Percentiles rank a stretch among this genome's conserved stretches.
phyloP scores from a whole-genome alignment of 2,329 filamentous ascomycete genomes.

The Truncatella angustata region DNA sequence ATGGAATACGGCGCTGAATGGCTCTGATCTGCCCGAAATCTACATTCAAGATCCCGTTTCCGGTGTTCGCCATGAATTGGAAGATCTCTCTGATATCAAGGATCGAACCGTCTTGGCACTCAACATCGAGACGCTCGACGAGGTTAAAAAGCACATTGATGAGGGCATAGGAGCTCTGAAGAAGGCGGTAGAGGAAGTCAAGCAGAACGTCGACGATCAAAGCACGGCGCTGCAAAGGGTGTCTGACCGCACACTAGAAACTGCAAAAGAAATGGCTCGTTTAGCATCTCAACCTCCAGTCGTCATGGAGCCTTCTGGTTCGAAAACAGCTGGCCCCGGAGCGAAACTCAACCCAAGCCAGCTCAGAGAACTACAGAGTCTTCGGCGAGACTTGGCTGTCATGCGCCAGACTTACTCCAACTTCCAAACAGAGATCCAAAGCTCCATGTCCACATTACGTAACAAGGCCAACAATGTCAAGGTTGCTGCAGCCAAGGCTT shows the following conservation, averaged over 20 bases:
- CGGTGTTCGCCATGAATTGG: constrained; percentile 92
- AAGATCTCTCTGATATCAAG: constrained; percentile 90
- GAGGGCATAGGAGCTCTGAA: constrained; percentile 82
- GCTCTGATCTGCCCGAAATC: constrained; percentile 89
- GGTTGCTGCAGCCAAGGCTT: constrained; percentile 66
- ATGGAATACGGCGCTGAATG: constrained; percentile 96
- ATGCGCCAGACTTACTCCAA: constrained; percentile 90
- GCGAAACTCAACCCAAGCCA: constrained; percentile 58
- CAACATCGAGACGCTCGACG: constrained; percentile 89
- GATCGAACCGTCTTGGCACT: constrained; percentile 93
- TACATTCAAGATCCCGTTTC: constrained; percentile 97
- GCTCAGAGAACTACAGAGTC: constrained; percentile 72
- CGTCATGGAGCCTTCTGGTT: constrained; percentile 49
- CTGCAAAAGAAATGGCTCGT: constrained; percentile 79
- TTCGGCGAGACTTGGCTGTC: constrained; percentile 86
- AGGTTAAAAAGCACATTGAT: constrained; percentile 95
- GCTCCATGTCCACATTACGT: constrained; percentile 81
- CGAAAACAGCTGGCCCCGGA: constrained; percentile 25
- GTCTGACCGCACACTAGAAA: constrained; percentile 85
- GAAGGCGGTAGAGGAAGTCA: constrained; percentile 81
- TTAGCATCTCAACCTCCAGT: constrained; percentile 47
- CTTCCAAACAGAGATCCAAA: constrained; percentile 84
- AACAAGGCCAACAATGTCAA: constrained; percentile 82
- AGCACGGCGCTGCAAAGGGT: constrained; percentile 79
- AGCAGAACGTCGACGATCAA: constrained; percentile 80